Percentiles rank a stretch among this genome's conserved stretches.
Conservation (phyloP, 768 basidiomycete genomes). For the Lentinula detonsa region DNA sequence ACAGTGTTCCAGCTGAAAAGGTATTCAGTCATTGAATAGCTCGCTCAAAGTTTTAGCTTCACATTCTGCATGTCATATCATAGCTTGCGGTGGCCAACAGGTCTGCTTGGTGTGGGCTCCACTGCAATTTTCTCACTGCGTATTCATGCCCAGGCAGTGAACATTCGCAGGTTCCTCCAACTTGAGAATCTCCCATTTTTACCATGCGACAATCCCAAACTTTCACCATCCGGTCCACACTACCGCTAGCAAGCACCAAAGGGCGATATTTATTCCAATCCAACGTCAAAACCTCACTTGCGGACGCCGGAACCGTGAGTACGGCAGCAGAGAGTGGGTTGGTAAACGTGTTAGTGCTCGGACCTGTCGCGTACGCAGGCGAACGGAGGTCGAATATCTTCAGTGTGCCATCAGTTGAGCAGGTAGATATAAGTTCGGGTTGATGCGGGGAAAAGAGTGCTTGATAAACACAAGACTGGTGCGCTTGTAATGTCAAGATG, state of each 20-base stretch:
- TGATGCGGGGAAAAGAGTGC: slow-evolving; percentile 91
- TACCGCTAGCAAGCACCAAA: slow-evolving; percentile 67
- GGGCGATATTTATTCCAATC: slow-evolving; percentile 95
- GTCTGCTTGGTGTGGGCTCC: slow-evolving; percentile 77
- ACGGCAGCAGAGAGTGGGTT: slow-evolving; percentile 64
- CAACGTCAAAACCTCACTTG: slow-evolving; percentile 71
- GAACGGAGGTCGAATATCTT: slow-evolving; percentile 76
- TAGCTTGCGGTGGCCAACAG: slow-evolving; percentile 70
- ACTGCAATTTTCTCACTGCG: slow-evolving; percentile 83
- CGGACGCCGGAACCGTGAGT: slow-evolving; percentile 73
- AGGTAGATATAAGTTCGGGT: slow-evolving; percentile 74
- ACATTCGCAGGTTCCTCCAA: slow-evolving; percentile 68
- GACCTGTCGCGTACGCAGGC: slow-evolving; percentile 26
- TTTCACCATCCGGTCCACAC: slow-evolving; percentile 70
- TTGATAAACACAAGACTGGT: slow-evolving; percentile 82
- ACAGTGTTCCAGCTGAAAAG: slow-evolving; percentile 66
- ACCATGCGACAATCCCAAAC: slow-evolving; percentile 91
- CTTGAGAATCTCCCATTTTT: slow-evolving; percentile 46
- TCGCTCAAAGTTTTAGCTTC: slow-evolving; percentile 21
- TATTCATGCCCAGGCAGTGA: slow-evolving; percentile 84
- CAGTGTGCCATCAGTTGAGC: slow-evolving; percentile 82
- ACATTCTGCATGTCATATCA: slow-evolving; percentile 96
- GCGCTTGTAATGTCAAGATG: slow-evolving; percentile 75
- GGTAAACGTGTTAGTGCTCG: slow-evolving; percentile 52
- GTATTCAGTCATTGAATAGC: not conserved